Percentiles rank a stretch among this genome's conserved stretches.
Conservation (phyloP, 495 filamentous ascomycete genomes). For the Penicillium salamii region DNA sequence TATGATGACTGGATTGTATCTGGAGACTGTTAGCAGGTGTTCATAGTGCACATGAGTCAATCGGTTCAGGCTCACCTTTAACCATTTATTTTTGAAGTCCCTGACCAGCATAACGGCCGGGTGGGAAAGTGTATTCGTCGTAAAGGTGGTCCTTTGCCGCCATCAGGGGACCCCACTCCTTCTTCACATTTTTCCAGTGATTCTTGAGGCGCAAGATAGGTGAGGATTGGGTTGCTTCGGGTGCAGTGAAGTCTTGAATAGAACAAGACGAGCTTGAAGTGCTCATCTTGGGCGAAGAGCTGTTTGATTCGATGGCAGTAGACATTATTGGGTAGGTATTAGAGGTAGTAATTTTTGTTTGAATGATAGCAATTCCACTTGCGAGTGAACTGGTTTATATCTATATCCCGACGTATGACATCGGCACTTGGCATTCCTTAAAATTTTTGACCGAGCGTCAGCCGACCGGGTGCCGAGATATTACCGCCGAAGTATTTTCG, state of each 20-base stretch:
- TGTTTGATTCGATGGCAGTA: background rate
- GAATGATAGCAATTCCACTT: too few species aligned
- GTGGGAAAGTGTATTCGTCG: conserved; percentile 8
- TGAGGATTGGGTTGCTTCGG: background rate
- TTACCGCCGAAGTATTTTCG: conserved; percentile 2
- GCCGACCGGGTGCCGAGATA: background rate
- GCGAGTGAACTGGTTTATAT: background rate
- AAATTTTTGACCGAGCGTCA: background rate
- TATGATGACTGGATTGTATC: too few species aligned
- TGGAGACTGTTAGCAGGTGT: background rate
- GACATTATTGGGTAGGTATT: too few species aligned
- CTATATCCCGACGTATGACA: background rate
- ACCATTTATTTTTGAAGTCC: background rate
- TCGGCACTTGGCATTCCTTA: background rate
- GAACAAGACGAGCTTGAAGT: background rate
- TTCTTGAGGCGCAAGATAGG: conserved; percentile 3
- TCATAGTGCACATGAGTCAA: background rate
- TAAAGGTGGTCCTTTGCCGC: conserved; percentile 4
- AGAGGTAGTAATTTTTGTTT: background rate
- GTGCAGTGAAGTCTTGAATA: background rate
- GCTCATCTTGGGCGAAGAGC: background rate
- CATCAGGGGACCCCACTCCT: conserved; percentile 8
- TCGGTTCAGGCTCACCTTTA: background rate
- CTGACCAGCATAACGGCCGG: conserved; percentile 7
- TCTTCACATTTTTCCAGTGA: background rate